Evolutionary conservation across 2,329 filamentous ascomycete genomes (phyloP).

Genomic region (Neospermospora avenae): DNA sequence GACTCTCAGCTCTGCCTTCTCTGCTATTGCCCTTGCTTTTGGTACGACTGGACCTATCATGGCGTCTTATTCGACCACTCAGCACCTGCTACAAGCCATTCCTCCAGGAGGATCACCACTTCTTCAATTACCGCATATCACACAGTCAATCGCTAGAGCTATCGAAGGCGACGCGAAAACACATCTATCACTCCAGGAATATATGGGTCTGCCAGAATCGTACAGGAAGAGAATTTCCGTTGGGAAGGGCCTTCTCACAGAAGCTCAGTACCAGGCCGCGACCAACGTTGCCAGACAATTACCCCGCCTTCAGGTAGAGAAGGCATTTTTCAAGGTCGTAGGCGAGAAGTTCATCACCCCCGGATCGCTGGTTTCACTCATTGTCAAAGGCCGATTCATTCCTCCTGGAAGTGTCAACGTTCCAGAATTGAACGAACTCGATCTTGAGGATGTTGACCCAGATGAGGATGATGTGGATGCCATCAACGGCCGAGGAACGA

Average conservation of each 20-base stretch:
- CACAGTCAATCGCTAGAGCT: slow-evolving; percentile 58
- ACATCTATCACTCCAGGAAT: slow-evolving; percentile 78
- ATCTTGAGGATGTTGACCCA: slow-evolving; percentile 87
- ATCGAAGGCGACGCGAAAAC: slow-evolving; percentile 73
- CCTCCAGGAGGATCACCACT: slow-evolving; percentile 81
- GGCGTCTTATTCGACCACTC: slow-evolving; percentile 75
- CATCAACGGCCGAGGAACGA: slow-evolving; percentile 71
- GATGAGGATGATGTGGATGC: slow-evolving; percentile 90
- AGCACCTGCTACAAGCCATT: slow-evolving; percentile 86
- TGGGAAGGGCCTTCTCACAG: slow-evolving; percentile 66
- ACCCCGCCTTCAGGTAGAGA: slow-evolving; percentile 78
- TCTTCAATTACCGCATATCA: slow-evolving; percentile 88
- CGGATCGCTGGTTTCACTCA: slow-evolving; percentile 86
- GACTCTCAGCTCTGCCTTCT: slow-evolving; percentile 80
- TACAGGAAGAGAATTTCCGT: slow-evolving; percentile 70
- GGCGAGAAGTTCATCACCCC: slow-evolving; percentile 93
- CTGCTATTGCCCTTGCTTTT: slow-evolving; percentile 82
- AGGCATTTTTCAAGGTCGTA: slow-evolving; percentile 97
- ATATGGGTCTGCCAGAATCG: slow-evolving; percentile 78
- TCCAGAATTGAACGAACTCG: slow-evolving; percentile 70
- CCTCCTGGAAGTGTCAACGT: slow-evolving; percentile 77
- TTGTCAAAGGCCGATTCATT: slow-evolving; percentile 91
- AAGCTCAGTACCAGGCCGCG: slow-evolving; percentile 72
- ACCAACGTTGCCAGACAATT: slow-evolving; percentile 78
- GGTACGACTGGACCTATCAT: slow-evolving; percentile 79